Evolutionary conservation across 768 basidiomycete genomes (phyloP).

Genomic region (Trametes gibbosa): DNA sequence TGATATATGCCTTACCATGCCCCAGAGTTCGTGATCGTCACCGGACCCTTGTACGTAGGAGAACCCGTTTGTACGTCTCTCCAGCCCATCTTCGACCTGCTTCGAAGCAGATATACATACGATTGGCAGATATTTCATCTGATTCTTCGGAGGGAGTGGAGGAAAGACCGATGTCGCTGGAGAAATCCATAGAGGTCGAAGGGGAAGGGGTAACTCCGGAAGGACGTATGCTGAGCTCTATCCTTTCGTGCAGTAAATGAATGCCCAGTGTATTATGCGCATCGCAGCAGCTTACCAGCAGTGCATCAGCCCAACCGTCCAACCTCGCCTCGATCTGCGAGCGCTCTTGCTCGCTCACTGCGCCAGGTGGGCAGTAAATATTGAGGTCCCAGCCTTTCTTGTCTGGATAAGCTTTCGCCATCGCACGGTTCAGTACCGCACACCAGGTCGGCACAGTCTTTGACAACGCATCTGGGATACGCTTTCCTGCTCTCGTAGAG

Average conservation of each 20-base stretch:
- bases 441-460: conserved; percentile 93
- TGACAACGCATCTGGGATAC: conserved; percentile 89
- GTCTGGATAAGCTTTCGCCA: conserved; percentile 25
- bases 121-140: conserved; percentile 56
- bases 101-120: conserved; percentile 87
- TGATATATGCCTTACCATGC: conserved; percentile 46
- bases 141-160: conserved; percentile 27
- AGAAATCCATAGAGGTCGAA: conserved; percentile 88
- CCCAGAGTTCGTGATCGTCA: conserved; percentile 93
- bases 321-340: conserved; percentile 67
- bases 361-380: conserved; percentile 69
- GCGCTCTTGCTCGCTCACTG: conserved; percentile 75
- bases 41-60: conserved; percentile 92
- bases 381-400: conserved; percentile 46
- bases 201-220: conserved; percentile 56
- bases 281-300: conserved; percentile 50
- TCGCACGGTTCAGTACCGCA: conserved; percentile 74
- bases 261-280: neutral
- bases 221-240: conserved; percentile 74
- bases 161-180: conserved; percentile 61
- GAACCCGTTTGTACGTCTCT: conserved; percentile 66
- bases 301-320: conserved; percentile 63
- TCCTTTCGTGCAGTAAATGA: neutral
- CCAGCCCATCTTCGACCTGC: conserved; percentile 56
- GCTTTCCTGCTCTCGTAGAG: conserved; percentile 90